Conservation (phyloP, 345 rosid genomes). For the Geranium brycei region DNA sequence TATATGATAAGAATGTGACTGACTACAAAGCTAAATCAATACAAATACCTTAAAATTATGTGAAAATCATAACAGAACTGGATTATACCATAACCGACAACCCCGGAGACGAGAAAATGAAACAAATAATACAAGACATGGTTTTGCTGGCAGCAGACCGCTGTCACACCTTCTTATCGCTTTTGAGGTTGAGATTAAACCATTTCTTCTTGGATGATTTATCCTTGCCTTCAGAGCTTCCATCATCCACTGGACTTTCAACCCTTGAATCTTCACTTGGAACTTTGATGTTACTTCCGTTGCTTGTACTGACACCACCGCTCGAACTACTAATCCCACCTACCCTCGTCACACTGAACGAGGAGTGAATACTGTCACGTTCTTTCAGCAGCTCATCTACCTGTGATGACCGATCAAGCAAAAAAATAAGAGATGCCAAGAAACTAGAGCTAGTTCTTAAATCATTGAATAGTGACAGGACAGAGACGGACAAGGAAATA, state of each 20-base stretch:
- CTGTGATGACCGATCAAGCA: constrained; percentile 19
- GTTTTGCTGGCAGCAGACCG: constrained; percentile 14
- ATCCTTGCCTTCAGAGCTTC: constrained; percentile 64
- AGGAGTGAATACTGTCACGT: constrained; percentile 59
- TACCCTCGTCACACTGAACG: constrained; percentile 50
- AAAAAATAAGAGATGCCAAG: neutral
- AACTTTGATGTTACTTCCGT: constrained; percentile 55
- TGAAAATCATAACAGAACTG: too few relatives aligned
- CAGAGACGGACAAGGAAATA: too few relatives aligned
- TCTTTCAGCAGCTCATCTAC: constrained; percentile 88
- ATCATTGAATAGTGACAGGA: neutral
- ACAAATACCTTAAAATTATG: too few relatives aligned
- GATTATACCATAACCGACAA: neutral
- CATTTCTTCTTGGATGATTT: constrained; percentile 80
- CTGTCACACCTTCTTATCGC: constrained; percentile 6
- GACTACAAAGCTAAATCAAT: too few relatives aligned
- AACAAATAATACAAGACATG: constrained; percentile 17
- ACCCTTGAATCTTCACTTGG: constrained; percentile 47
- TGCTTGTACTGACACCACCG: constrained; percentile 22
- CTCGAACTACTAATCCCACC: constrained; percentile 3
- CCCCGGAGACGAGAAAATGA: neutral
- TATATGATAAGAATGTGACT: too few relatives aligned
- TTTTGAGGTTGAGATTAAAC: constrained; percentile 82
- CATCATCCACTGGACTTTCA: constrained; percentile 63
- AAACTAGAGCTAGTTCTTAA: neutral